phyloP scores from a whole-genome alignment of 805 yeast species.

The Lachancea sp. region DNA sequence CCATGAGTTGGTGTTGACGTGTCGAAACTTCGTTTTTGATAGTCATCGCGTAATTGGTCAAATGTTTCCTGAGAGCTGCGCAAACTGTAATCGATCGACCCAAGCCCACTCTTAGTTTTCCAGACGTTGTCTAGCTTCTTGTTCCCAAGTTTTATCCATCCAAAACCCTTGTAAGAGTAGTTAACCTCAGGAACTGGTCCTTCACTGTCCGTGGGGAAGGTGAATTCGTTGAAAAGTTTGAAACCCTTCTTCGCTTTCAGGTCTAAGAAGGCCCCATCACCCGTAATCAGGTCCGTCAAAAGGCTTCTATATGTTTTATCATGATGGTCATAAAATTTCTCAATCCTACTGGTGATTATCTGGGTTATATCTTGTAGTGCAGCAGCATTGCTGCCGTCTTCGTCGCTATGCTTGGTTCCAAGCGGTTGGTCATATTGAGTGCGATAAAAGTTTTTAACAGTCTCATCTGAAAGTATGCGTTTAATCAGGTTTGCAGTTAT shows the following conservation, averaged over 20 bases:
- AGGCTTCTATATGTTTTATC: slow-evolving; percentile 20
- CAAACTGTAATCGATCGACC: slow-evolving; percentile 18
- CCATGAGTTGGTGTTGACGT: slow-evolving; percentile 8
- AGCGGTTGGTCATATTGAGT: neutral
- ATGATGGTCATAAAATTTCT: slow-evolving; percentile 19
- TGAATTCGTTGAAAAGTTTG: slow-evolving; percentile 20
- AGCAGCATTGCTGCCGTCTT: neutral
- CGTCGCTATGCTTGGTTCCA: neutral
- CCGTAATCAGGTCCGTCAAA: slow-evolving; percentile 9
- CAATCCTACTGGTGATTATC: slow-evolving; percentile 9
- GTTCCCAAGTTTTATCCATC: slow-evolving; percentile 29
- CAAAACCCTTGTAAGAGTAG: slow-evolving; percentile 24
- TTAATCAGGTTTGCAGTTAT: slow-evolving; percentile 11
- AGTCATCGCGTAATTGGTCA: slow-evolving; percentile 13
- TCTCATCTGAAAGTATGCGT: slow-evolving; percentile 1
- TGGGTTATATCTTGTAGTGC: neutral
- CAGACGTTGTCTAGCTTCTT: slow-evolving; percentile 31
- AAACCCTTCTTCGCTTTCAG: slow-evolving; percentile 21
- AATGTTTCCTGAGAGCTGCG: slow-evolving; percentile 22
- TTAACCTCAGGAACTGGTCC: neutral
- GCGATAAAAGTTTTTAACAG: neutral
- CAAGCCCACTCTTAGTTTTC: slow-evolving; percentile 38
- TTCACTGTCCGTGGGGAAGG: slow-evolving; percentile 2
- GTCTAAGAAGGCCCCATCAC: slow-evolving; percentile 15
- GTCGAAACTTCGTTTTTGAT: slow-evolving; percentile 5